A percentile compares a stretch with the other conserved stretches of the same genome.
These are phyloP conservation scores for Immersiporthe knoxdaviesiana DNA, from an alignment of 2,329 filamentous ascomycete species.

Conservation along the genomic window DNA sequence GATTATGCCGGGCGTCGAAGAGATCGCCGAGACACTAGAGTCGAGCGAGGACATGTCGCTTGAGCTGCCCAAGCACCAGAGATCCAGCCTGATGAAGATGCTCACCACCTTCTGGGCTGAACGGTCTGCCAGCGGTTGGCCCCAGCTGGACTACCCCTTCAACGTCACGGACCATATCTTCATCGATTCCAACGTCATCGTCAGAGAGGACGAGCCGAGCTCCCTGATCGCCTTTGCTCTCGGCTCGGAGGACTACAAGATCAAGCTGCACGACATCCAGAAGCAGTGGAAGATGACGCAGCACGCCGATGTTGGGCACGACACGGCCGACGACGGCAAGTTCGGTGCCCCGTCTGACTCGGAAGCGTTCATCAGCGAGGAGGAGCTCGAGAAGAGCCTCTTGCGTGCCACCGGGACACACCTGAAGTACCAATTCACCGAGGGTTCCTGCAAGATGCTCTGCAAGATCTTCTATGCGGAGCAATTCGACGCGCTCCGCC, in stretches of 20 bases:
- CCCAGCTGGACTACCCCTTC: conserved; percentile 88
- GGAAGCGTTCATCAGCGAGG: conserved; percentile 58
- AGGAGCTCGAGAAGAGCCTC: conserved; percentile 82
- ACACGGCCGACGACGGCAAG: conserved; percentile 36
- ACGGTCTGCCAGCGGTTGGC: conserved; percentile 93
- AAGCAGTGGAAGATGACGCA: conserved; percentile 50
- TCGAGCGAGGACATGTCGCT: conserved; percentile 63
- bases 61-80: conserved; percentile 89
- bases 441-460: conserved; percentile 90
- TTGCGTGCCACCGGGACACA: conserved; percentile 86
- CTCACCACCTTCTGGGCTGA: conserved; percentile 98
- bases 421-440: conserved; percentile 92
- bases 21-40: conserved; percentile 65
- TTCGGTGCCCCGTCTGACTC: conserved; percentile 41
- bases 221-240: conserved; percentile 93
- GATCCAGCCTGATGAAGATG: conserved; percentile 91
- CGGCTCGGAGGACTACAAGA: conserved; percentile 83
- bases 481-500: conserved; percentile 91
- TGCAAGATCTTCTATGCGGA: conserved; percentile 99
- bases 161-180: conserved; percentile 91
- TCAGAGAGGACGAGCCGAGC: conserved; percentile 95
- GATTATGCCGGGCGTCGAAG: conserved; percentile 64
- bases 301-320: conserved; percentile 42
- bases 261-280: conserved; percentile 73
- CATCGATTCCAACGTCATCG: conserved; percentile 94